Evolutionary conservation across 2,329 filamentous ascomycete species (phyloP), one percentile per base, ranked within the genome.

Genomic region (Cytospora leucostoma): DNA sequence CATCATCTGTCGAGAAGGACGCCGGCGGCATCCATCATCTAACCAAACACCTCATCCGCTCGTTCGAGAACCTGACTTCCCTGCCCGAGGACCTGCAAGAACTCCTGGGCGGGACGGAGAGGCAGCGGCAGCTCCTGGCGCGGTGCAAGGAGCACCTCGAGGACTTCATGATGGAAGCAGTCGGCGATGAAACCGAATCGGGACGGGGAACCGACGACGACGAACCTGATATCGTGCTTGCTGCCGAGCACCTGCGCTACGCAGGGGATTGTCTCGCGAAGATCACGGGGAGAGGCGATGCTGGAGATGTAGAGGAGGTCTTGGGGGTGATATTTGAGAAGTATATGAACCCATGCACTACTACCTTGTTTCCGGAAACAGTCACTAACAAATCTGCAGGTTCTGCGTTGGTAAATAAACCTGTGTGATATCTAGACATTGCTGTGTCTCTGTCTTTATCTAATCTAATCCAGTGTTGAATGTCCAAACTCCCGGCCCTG

Each of bases 271-370:
- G 87, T 67, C 80, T 97, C n/a, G 90, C 92, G 2, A 86, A 88
- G 63, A 96, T 98, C 70, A 98, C 93, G 1, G 95, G 95, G 0
- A 86, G 86, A 61, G 93, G 93, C 0, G 91, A 93, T 70, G 85
- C 84, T 49, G 91, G 93, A 2, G 94, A 98, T 75, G 92, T 98
- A 17, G 94, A 99, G 74, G 95, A 98, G 73, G 92, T 99, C 8
- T 78, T 99, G 52, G 95, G 95, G 0, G 93, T 99, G 27, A 93
- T 99, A 4, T 99, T 99, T 78, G 94, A 98, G 75, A 98, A 96
- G 91, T 96, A 79, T 81, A 86, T 85, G 40, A 49, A 50, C 12
- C 21, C 13, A 10, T 34, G n/a, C n/a, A n/a, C 49, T 54, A 21
- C 19, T 15, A 21, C 1, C n/a, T n/a, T n/a, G n/a, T 19, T 17